phyloP scores from a whole-genome alignment of 169 alveolate species.

The Theileria equi region DNA sequence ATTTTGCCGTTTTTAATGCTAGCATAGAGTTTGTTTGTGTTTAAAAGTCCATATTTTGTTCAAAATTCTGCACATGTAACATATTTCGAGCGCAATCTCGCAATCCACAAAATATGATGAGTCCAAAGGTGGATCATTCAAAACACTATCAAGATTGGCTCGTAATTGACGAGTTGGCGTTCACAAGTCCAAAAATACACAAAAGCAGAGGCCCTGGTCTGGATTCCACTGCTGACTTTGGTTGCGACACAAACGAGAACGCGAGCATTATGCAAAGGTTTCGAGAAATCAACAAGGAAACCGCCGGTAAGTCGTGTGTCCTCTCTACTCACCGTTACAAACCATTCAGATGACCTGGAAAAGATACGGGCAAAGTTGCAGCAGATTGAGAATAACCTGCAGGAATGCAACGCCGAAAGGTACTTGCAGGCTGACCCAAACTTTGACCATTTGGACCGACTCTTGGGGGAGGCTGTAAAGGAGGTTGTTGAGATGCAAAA shows the following conservation, averaged over 20 bases:
- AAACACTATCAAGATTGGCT: constrained; percentile 38
- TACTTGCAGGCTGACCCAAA: constrained; percentile 8
- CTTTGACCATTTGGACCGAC: constrained; percentile 37
- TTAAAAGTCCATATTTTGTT: not conserved
- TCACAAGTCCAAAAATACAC: not conserved
- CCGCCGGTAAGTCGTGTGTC: constrained; percentile 23
- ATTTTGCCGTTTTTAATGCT: not conserved
- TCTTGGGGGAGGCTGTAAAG: constrained; percentile 56
- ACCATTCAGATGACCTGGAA: constrained; percentile 36
- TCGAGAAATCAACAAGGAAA: constrained; percentile 43
- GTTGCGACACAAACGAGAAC: no score
- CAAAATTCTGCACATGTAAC: not conserved
- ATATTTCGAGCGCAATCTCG: not conserved
- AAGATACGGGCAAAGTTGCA: constrained; percentile 31
- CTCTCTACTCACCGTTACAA: not conserved
- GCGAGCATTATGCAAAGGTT: constrained; percentile 10
- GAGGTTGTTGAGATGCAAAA: constrained; percentile 58
- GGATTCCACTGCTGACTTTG: no score
- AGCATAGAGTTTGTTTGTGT: not conserved
- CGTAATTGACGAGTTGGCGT: constrained; percentile 25
- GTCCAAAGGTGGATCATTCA: no score
- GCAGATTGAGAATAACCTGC: constrained; percentile 44
- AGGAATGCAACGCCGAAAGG: constrained; percentile 14
- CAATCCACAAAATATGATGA: no score
- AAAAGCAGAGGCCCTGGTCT: constrained; percentile 7